Evolutionary conservation across 768 basidiomycete species (phyloP), one percentile per base, ranked within the genome.

Genomic region (Collybia nuda): DNA sequence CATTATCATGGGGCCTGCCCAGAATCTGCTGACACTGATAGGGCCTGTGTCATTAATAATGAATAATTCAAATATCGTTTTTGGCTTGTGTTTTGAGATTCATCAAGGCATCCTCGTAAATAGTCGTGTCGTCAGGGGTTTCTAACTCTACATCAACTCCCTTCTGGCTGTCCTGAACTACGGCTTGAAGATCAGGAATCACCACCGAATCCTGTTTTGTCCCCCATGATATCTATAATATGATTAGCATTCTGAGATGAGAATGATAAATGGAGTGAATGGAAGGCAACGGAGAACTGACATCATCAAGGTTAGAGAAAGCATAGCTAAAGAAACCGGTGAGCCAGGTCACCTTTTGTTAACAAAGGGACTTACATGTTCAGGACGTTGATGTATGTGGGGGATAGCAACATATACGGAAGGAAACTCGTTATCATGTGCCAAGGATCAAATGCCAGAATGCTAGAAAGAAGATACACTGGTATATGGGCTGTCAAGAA

Each of bases 361-460:
- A 2, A 51, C 41, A 44, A 32, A 28, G 21, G 38, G 29, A 64
- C 87, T 61, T 49, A 90, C 86, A 93, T 84, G 65, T 84, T 86
- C 48, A 90, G 67, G 52, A 90, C 75, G 62, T 87, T 88, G 62
- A 90, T 79, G 57, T 88, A 90, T 23, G 82, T 84, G 22, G 94
- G 92, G 2, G 86, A 90, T 48, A 97, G 79, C 17, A 98, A 72
- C 62, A 98, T 68, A 62, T 97, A 99, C 44, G 91, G 93, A 12
- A 86, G 58, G 62, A 94, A 93, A 59, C 90, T 93, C 7, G 95
- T 98, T 55, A 97, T 42, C 74, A 98, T 84, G 69, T 98, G 96
- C 92, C 93, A 95, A 3, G 97, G 95, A 67, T 99, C 97, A 50
- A 95, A 81, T 0, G 93, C 91, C 36, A 98, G 71, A 35, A 97